Evolutionary conservation across 441 rosid genomes (phyloP).

Genomic region (Adansonia madagascariensis): DNA sequence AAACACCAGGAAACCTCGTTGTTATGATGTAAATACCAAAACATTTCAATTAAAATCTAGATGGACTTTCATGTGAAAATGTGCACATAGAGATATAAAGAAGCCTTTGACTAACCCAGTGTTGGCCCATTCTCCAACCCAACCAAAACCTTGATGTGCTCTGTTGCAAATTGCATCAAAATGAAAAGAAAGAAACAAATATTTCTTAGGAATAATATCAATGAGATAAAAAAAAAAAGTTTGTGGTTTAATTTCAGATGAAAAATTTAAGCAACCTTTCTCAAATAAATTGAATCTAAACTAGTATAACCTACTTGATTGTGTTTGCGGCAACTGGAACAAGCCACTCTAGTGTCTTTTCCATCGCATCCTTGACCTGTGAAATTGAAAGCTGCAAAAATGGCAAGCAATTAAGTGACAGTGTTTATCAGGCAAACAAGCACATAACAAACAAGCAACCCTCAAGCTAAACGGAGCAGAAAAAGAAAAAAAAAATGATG

Average conservation of each 20-base stretch:
- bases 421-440: background rate
- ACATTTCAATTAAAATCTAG: background rate
- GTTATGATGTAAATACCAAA: background rate
- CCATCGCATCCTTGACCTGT: slow-evolving; percentile 83
- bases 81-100: slow-evolving; percentile 11
- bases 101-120: slow-evolving; percentile 55
- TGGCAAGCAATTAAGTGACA: slow-evolving; percentile 15
- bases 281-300: background rate
- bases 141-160: slow-evolving; percentile 95
- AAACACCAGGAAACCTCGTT: slow-evolving; percentile 22
- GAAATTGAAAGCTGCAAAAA: slow-evolving; percentile 61
- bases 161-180: slow-evolving; percentile 44
- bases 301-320: slow-evolving; percentile 53
- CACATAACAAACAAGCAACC: background rate
- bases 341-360: slow-evolving; percentile 83
- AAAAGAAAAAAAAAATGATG: background rate
- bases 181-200: slow-evolving; percentile 16
- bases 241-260: background rate
- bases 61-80: background rate
- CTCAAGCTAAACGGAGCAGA: slow-evolving; percentile 6
- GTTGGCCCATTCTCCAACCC: slow-evolving; percentile 99
- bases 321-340: slow-evolving; percentile 80
- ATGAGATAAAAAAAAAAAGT: background rate
- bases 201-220: background rate
- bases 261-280: slow-evolving; percentile 2